Percentiles rank a stretch among this genome's conserved stretches.
These are phyloP conservation scores for Alopecurus myosuroides DNA, from an alignment of 176 grass and related monocot genomes.

Conservation along the genomic window DNA sequence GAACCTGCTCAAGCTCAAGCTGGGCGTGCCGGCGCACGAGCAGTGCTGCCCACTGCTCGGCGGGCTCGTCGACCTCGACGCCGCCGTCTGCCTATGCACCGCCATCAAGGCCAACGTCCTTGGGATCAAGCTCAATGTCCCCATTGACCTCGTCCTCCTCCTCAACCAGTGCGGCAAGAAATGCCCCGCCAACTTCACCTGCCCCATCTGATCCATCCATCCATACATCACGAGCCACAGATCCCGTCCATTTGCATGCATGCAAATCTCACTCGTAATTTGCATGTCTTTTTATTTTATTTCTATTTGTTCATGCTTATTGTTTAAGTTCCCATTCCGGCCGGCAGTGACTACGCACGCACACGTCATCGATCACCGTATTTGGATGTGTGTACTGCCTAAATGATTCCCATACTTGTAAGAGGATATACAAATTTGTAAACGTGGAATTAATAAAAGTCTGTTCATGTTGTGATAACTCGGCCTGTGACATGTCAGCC, in stretches of 20 bases:
- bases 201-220: background rate
- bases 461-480: background rate
- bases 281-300: background rate
- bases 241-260: background rate
- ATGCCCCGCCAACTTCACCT: background rate
- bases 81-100: background rate
- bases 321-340: too few relatives aligned
- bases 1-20: constrained; percentile 14
- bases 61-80: background rate
- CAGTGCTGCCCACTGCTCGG: constrained; percentile 6
- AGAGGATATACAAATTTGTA: too few relatives aligned
- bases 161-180: constrained; percentile 3
- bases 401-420: rapidly evolving
- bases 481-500: background rate
- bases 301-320: background rate
- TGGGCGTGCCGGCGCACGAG: constrained; percentile 27
- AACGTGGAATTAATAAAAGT: background rate
- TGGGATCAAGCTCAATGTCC: constrained; percentile 28
- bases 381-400: too few relatives aligned
- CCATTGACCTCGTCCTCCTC: background rate
- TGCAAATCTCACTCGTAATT: background rate
- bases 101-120: constrained; percentile 14
- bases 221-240: background rate
- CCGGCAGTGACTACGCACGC: too few relatives aligned
- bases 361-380: too few relatives aligned